A percentile compares a stretch with the other conserved stretches of the same genome.
Conservation (phyloP, 345 rosid species). For the Brassica nigra region DNA sequence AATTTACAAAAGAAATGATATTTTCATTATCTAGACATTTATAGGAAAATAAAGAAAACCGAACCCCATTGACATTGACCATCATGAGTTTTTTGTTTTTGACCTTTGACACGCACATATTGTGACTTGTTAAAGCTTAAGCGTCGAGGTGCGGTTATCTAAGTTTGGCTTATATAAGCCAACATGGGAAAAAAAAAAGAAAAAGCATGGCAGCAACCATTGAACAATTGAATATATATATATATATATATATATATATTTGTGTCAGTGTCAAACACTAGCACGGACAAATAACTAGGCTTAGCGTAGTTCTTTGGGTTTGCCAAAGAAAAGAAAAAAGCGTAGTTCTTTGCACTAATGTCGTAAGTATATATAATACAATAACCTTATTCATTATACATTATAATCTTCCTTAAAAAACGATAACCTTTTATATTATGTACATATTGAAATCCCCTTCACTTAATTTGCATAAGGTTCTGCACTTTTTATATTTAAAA, state of each 20-base stretch:
- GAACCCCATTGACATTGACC: conserved; percentile 43
- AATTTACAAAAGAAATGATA: conserved; percentile 41
- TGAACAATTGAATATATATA: background rate
- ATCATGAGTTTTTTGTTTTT: conserved; percentile 29
- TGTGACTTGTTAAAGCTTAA: conserved; percentile 38
- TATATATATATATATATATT: background rate
- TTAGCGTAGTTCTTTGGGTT: conserved; percentile 15
- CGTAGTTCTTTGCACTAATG: conserved; percentile 13
- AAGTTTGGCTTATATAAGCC: conserved; percentile 22
- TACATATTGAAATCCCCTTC: background rate
- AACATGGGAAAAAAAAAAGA: conserved; percentile 7
- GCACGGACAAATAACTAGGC: conserved; percentile 15
- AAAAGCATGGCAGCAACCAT: conserved; percentile 13
- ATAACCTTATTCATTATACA: background rate
- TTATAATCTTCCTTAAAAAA: background rate
- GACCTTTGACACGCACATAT: conserved; percentile 32
- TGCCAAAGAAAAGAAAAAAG: too few species aligned
- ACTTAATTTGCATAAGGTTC: conserved; percentile 18
- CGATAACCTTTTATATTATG: background rate
- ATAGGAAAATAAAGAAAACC: conserved; percentile 23
- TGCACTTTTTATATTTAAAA: background rate
- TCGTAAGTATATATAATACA: conserved; percentile 2
- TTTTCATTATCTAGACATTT: conserved; percentile 35
- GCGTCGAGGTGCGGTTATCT: conserved; percentile 41
- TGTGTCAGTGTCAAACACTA: conserved; percentile 26